These are phyloP conservation scores for Elongisporangium anandrum DNA, from an alignment of 352 stramenopile species.

Conservation along the genomic window DNA sequence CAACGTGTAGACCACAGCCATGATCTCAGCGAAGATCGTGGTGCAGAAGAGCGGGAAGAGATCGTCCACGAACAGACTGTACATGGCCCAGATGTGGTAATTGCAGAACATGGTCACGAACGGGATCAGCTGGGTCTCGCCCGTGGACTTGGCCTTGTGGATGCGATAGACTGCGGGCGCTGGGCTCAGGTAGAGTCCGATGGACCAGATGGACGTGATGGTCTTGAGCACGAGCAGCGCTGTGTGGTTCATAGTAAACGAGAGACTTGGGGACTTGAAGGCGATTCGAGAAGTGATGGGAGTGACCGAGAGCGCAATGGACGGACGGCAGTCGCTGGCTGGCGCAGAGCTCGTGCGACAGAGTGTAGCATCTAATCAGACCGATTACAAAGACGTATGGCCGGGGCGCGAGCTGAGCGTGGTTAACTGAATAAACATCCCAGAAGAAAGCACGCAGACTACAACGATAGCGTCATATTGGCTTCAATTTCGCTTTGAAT, in stretches of 20 bases:
- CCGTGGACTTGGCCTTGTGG: slow-evolving; percentile 12
- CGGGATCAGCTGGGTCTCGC: slow-evolving; percentile 13
- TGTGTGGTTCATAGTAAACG: background rate
- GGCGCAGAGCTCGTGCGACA: background rate
- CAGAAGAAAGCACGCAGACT: too few relatives aligned
- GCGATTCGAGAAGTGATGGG: background rate
- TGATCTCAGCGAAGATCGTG: slow-evolving; percentile 12
- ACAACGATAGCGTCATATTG: too few relatives aligned
- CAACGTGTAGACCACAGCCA: slow-evolving; percentile 14
- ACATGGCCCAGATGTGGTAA: slow-evolving; percentile 14
- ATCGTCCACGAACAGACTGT: slow-evolving; percentile 20
- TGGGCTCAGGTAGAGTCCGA: slow-evolving; percentile 13
- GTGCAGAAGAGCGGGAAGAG: slow-evolving; percentile 23
- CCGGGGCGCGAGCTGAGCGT: background rate
- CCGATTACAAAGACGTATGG: background rate
- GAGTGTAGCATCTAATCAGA: background rate
- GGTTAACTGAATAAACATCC: background rate
- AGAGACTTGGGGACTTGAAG: background rate
- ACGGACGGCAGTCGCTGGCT: background rate
- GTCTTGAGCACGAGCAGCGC: slow-evolving; percentile 12
- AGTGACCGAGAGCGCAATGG: background rate
- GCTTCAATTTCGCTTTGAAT: too few relatives aligned
- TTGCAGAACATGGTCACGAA: slow-evolving; percentile 7
- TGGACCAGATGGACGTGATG: slow-evolving; percentile 10
- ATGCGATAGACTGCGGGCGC: slow-evolving; percentile 11